phyloP scores from a whole-genome alignment of 805 yeast genomes.

The Candida germanica region DNA sequence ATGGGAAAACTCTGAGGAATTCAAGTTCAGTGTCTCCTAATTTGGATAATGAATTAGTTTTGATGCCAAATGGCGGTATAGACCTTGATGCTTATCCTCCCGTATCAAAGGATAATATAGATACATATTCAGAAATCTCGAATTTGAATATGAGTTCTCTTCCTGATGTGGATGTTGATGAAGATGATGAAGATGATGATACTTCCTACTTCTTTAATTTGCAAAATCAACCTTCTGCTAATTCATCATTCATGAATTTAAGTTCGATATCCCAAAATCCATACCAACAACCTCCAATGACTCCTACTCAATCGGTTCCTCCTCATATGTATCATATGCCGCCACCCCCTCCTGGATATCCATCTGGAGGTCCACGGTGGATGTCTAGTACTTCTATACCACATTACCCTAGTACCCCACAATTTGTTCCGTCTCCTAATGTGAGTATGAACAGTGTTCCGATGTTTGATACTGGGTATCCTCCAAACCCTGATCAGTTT shows the following conservation, averaged over 20 bases:
- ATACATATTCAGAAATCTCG: constrained; percentile 5
- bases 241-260: constrained; percentile 3
- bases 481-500: constrained; percentile 25
- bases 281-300: constrained; percentile 3
- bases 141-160: constrained; percentile 5
- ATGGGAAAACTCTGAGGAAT: background rate
- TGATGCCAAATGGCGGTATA: constrained; percentile 5
- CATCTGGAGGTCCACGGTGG: constrained; percentile 2
- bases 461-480: constrained; percentile 7
- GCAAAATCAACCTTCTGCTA: background rate
- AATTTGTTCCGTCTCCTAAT: background rate
- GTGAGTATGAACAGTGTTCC: constrained; percentile 4
- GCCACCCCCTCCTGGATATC: constrained; percentile 2
- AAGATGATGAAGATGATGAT: constrained; percentile 3
- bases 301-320: constrained; percentile 1
- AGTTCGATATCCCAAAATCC: constrained; percentile 4
- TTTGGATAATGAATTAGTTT: constrained; percentile 10
- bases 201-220: constrained; percentile 2
- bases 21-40: constrained; percentile 6
- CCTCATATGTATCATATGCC: constrained; percentile 1
- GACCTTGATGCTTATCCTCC: constrained; percentile 1
- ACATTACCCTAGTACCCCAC: background rate
- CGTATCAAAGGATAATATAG: constrained; percentile 1
- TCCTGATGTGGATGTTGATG: constrained; percentile 5
- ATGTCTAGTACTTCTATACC: constrained; percentile 1